Evolutionary conservation across 768 basidiomycete species (phyloP), one percentile per base, ranked within the genome.

Genomic region (Dioszegia aurantiaca): DNA sequence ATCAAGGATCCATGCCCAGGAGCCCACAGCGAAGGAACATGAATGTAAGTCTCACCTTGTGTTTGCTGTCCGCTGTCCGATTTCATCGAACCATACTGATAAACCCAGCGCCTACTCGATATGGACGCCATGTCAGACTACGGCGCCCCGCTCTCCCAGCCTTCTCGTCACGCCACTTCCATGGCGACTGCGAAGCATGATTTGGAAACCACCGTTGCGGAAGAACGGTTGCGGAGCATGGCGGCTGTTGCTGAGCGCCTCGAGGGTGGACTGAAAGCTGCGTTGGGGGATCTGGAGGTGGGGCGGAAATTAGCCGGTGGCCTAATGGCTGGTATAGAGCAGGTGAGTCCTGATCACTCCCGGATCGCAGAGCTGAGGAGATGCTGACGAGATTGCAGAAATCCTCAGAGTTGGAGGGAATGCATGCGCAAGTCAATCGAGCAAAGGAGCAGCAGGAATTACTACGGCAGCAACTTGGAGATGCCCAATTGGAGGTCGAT

Each of bases 401-500:
- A 77, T 78, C 79, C 1, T 64, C 71, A n/a, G 87, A 89, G 56
- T 77, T 88, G 3, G 86, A 87, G 66, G 82, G 80, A 56, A 75
- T 82, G 21, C 81, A 81, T 51, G 74, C 82, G 26, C 88, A 90
- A 61, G 80, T 91, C 28, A 83, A 62, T 77, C 53, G 72, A 30
- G 62, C 83, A 17, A 86, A 83, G 63, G 82, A 87, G 17, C 87
- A 89, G 73, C 86, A 85, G 60, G 89, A 88, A 64, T 78, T 90
- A 27, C 83, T 91, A 3, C 89, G 89, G 75, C 84, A 83, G 63
- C 80, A 92, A 27, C 80, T 90, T 14, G 81, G 82, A 17, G 88
- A 93, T 68, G 83, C 85, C 30, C 87, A 86, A 9, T 82, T 85
- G 1, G 92, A 95, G 79, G 88, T 93, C 76, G 89, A 92, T 68